Percentiles rank a stretch among this genome's conserved stretches.
phyloP scores from a whole-genome alignment of 2,329 filamentous ascomycete genomes.

The Aspergillus uvarum region DNA sequence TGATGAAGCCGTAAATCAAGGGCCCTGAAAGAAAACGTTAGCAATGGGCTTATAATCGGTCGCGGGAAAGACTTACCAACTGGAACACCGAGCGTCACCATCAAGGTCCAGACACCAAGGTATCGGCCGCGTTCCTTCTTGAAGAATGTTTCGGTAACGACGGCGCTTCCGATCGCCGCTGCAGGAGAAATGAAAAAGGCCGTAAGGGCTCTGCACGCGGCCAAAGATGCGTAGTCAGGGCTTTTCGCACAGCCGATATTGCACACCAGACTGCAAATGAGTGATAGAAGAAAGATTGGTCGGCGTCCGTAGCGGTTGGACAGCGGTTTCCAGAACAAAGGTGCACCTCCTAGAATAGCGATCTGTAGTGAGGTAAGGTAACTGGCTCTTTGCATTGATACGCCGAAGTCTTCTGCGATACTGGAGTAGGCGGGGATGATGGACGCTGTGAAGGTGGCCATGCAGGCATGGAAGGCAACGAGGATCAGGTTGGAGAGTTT shows the following conservation, averaged over 20 bases:
- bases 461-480: constrained; percentile 59
- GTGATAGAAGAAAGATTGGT: constrained; percentile 56
- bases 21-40: constrained; percentile 38
- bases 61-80: constrained; percentile 7
- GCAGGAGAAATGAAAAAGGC: constrained; percentile 58
- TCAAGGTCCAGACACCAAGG: constrained; percentile 59
- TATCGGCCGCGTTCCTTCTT: constrained; percentile 54
- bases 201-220: constrained; percentile 48
- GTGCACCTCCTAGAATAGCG: constrained; percentile 53
- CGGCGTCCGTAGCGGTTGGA: constrained; percentile 55
- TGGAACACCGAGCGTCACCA: constrained; percentile 55
- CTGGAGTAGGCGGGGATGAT: constrained; percentile 56
- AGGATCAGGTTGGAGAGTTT: constrained; percentile 43
- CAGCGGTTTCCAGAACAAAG: constrained; percentile 58
- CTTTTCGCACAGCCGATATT: constrained; percentile 59
- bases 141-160: constrained; percentile 60
- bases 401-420: constrained; percentile 53
- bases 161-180: constrained; percentile 55
- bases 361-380: constrained; percentile 60
- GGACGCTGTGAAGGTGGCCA: constrained; percentile 57
- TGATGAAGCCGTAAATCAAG: constrained; percentile 46
- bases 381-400: constrained; percentile 49
- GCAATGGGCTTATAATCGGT: neutral
- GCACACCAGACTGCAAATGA: constrained; percentile 50
- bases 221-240: constrained; percentile 51